Evolutionary conservation across 2,329 filamentous ascomycete genomes (phyloP), one percentile per base, ranked within the genome.

Genomic region (Talaromyces sp.): DNA sequence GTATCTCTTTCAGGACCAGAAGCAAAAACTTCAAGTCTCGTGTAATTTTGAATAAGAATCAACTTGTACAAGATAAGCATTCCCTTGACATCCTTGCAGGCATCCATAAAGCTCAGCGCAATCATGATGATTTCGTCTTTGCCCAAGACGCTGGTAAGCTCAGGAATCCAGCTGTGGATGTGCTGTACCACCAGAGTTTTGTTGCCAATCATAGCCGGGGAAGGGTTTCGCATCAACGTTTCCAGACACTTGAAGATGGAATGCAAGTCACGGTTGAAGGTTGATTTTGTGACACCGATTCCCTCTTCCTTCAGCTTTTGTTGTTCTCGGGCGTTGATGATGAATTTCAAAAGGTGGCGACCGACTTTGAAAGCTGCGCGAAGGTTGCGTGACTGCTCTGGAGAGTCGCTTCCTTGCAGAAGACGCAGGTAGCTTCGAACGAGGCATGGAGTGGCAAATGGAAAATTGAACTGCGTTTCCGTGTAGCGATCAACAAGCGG

Each of bases 111-210:
- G 75, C 94, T 91, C 64, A 96, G 91, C 47, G 93, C 92, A 65
- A 97, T 89, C 69, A 96, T 89, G 58, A 97, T 80, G 53, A 97
- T 94, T 73, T 98, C 94, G 68, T 92, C 89, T 0, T 89, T 87
- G 4, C 84, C 85, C 71, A 98, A 83, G 42, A 95, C 82, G 1
- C 88, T 87, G 0, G 86, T 83, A 9, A 99, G 85, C 72, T 98
- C 94, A 0, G 95, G 94, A n/a, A 99, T 81, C 95, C 95, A 99
- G 0, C 91, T 90, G 72, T 98, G 94, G 73, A 98, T 96, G 73
- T 98, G 92, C 75, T 99, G 95, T 12, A 98, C 92, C 2, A 96
- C 88, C 56, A 99, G 81, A 0, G 95, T 98, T 77, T 99, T 96
- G 65, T 91, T 98, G 36, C 95, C 95, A 14, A 98, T 90, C 28